These are phyloP conservation scores for Mycena haematopus DNA, from an alignment of 768 basidiomycete species.

Conservation along the genomic window DNA sequence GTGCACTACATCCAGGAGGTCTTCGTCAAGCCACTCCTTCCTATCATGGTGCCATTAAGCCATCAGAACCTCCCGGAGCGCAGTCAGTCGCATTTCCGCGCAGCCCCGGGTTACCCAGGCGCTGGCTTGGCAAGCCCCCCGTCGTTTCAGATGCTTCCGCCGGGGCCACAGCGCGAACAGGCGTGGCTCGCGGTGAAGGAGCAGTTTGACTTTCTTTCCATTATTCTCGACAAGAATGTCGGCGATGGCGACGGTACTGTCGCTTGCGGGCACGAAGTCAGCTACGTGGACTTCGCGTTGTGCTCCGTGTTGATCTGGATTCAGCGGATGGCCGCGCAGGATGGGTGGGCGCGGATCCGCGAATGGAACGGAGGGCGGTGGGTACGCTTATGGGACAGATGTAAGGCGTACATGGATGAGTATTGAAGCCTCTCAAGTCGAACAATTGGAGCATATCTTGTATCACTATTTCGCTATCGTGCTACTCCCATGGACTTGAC, in stretches of 20 bases:
- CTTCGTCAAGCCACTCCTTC: slow-evolving; percentile 68
- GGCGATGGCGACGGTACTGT: slow-evolving; percentile 70
- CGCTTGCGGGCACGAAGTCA: slow-evolving; percentile 69
- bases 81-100: slow-evolving; percentile 57
- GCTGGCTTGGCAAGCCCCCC: background rate
- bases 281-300: slow-evolving; percentile 77
- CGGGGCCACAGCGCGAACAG: slow-evolving; percentile 60
- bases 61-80: slow-evolving; percentile 65
- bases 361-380: slow-evolving; percentile 77
- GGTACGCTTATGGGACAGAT: slow-evolving; percentile 65
- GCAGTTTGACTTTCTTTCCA: slow-evolving; percentile 70
- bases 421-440: slow-evolving; percentile 40
- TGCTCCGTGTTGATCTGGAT: slow-evolving; percentile 79
- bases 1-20: slow-evolving; percentile 73
- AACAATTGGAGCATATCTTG: background rate
- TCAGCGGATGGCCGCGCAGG: slow-evolving; percentile 70
- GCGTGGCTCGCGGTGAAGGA: slow-evolving; percentile 69
- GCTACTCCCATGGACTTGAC: background rate
- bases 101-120: slow-evolving; percentile 17
- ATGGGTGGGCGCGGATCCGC: slow-evolving; percentile 73
- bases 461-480: background rate
- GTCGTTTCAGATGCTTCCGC: slow-evolving; percentile 18
- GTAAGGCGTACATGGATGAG: slow-evolving; percentile 73
- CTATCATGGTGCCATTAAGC: slow-evolving; percentile 73
- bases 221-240: slow-evolving; percentile 70